phyloP scores from a whole-genome alignment of 371 early-diverging fungal genomes.

The Apophysomyces ossiformis region DNA sequence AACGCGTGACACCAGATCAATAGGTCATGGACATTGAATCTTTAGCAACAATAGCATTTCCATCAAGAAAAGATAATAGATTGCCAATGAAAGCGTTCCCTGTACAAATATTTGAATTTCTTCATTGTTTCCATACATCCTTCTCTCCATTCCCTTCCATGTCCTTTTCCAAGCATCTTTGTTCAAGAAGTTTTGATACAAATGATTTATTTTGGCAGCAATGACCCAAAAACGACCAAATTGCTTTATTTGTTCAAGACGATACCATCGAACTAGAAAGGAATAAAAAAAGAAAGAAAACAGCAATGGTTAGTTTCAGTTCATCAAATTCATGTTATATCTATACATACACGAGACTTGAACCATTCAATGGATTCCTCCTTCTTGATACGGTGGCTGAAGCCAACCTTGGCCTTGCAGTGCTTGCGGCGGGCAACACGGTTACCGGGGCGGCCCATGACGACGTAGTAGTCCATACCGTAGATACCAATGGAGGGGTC shows the following conservation, averaged over 20 bases:
- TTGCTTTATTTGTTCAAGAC: constrained; percentile 75
- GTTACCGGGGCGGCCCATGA: constrained; percentile 96
- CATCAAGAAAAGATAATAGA: too few relatives aligned
- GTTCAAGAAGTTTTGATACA: not conserved
- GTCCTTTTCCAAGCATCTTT: not conserved
- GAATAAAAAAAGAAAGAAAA: constrained; percentile 13
- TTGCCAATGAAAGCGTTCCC: too few relatives aligned
- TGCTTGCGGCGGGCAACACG: constrained; percentile 96
- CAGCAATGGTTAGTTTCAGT: not conserved
- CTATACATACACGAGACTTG: constrained; percentile 65
- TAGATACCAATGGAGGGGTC: constrained; percentile 98
- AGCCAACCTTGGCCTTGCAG: constrained; percentile 85
- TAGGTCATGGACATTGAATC: too few relatives aligned
- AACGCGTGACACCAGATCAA: too few relatives aligned
- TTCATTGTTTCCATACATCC: not conserved
- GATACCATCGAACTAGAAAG: constrained; percentile 77
- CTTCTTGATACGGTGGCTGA: constrained; percentile 91
- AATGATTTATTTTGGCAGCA: constrained; percentile 6
- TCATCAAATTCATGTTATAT: not conserved
- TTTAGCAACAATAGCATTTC: too few relatives aligned
- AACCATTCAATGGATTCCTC: constrained; percentile 84
- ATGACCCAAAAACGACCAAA: not conserved
- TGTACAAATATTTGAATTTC: not conserved
- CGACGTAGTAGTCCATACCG: constrained; percentile 97
- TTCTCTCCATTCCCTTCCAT: not conserved